Percentiles rank a stretch among this genome's conserved stretches.
Conservation (phyloP, 495 filamentous ascomycete genomes). For the Neurospora sp. region DNA sequence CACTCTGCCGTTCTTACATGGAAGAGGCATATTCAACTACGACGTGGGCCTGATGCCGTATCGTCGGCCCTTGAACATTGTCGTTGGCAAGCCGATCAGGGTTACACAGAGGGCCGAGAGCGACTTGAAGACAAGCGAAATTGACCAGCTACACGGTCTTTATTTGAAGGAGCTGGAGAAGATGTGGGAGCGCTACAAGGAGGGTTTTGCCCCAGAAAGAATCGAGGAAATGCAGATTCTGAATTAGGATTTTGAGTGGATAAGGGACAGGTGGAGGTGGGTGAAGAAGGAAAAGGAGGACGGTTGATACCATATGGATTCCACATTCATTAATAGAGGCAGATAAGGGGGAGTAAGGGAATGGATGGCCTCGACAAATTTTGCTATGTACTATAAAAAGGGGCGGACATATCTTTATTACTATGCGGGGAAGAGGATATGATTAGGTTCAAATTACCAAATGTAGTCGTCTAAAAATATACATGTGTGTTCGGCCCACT, state of each 20-base stretch:
- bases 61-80: conserved; percentile 72
- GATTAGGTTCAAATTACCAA: neutral
- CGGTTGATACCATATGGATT: neutral
- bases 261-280: neutral
- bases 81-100: conserved; percentile 71
- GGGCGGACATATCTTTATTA: neutral
- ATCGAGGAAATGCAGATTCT: conserved; percentile 68
- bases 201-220: conserved; percentile 65
- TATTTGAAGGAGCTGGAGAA: conserved; percentile 73
- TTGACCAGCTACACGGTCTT: conserved; percentile 65
- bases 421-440: neutral
- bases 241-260: conserved; percentile 35
- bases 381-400: neutral
- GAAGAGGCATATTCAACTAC: conserved; percentile 91
- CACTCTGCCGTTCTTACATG: conserved; percentile 83
- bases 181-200: conserved; percentile 83
- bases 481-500: neutral
- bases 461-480: neutral
- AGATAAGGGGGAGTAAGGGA: neutral
- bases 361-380: neutral
- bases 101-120: conserved; percentile 35
- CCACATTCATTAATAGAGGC: neutral
- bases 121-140: conserved; percentile 56
- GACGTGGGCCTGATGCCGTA: conserved; percentile 95
- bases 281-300: neutral